A percentile compares a stretch with the other conserved stretches of the same genome.
phyloP scores from a whole-genome alignment of 176 grass and related monocot genomes.

The Avena eriantha region DNA sequence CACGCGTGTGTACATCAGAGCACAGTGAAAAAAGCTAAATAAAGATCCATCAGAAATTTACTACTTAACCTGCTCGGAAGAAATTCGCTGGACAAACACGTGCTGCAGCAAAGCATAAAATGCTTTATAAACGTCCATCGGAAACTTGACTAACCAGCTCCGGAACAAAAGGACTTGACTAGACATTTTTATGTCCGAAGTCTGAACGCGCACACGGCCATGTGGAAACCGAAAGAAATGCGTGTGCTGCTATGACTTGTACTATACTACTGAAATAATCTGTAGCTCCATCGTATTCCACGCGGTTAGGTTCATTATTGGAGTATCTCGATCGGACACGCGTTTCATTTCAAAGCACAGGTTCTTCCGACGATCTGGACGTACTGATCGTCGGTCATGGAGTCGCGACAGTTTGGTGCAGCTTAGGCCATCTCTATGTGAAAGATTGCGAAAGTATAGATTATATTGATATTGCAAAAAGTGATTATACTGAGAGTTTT shows the following conservation, averaged over 20 bases:
- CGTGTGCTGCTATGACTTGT: not conserved
- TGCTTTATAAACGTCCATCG: too few relatives aligned
- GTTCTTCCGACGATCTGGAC: not conserved
- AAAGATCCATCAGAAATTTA: too few relatives aligned
- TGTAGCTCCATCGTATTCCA: not conserved
- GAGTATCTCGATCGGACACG: not conserved
- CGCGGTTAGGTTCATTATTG: not conserved
- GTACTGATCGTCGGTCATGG: not conserved
- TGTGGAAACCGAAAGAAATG: not conserved
- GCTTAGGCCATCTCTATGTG: too few relatives aligned
- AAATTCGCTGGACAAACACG: not conserved
- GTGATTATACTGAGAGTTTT: too few relatives aligned
- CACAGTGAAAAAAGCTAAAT: too few relatives aligned
- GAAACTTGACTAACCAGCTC: not conserved
- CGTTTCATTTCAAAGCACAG: conserved; percentile 8
- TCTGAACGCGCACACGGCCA: not conserved
- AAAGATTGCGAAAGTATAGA: too few relatives aligned
- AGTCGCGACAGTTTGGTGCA: not conserved
- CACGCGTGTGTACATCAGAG: not conserved
- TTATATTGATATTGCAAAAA: too few relatives aligned
- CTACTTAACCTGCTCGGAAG: too few relatives aligned
- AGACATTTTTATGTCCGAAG: not conserved
- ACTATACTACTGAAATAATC: not conserved
- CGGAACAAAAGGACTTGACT: conserved; percentile 5
- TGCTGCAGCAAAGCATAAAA: not conserved